phyloP scores from a whole-genome alignment of 2,329 filamentous ascomycete species.

The Pseudogymnoascus sp. region DNA sequence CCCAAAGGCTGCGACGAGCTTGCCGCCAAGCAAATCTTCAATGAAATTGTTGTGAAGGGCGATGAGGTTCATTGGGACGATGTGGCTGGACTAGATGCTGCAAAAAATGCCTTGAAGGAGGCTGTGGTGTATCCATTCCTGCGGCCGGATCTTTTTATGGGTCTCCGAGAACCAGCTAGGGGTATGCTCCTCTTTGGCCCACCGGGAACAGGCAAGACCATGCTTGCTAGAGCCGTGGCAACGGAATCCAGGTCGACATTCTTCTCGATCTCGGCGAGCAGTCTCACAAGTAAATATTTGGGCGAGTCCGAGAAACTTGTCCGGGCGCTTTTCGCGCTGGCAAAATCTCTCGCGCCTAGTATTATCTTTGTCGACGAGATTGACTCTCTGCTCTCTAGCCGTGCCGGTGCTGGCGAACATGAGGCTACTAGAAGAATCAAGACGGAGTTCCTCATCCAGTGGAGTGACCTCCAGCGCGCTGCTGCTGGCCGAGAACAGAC shows the following conservation, averaged over 20 bases:
- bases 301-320: conserved; percentile 97
- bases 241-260: conserved; percentile 94
- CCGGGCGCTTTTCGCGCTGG: conserved; percentile 81
- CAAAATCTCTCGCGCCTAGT: conserved; percentile 80
- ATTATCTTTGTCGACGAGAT: conserved; percentile 99
- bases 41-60: conserved; percentile 90
- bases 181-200: conserved; percentile 96
- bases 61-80: conserved; percentile 95
- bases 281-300: conserved; percentile 89
- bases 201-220: conserved; percentile 97
- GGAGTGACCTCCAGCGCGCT: conserved; percentile 88
- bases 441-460: conserved; percentile 96
- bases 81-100: conserved; percentile 81
- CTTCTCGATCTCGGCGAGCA: conserved; percentile 93
- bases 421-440: conserved; percentile 92
- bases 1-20: conserved; percentile 75
- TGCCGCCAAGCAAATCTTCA: conserved; percentile 86
- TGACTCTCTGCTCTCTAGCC: conserved; percentile 80
- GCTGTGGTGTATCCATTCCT: conserved; percentile 96
- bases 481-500: conserved; percentile 74
- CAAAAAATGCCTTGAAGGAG: conserved; percentile 88
- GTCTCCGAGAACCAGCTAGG: conserved; percentile 83
- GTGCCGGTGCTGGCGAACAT: conserved; percentile 79
- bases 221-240: conserved; percentile 89
- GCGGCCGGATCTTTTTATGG: conserved; percentile 91